Percentiles rank a stretch among this genome's conserved stretches.
Evolutionary conservation across 768 basidiomycete genomes (phyloP).

Genomic region (Termitomyces sp.): DNA sequence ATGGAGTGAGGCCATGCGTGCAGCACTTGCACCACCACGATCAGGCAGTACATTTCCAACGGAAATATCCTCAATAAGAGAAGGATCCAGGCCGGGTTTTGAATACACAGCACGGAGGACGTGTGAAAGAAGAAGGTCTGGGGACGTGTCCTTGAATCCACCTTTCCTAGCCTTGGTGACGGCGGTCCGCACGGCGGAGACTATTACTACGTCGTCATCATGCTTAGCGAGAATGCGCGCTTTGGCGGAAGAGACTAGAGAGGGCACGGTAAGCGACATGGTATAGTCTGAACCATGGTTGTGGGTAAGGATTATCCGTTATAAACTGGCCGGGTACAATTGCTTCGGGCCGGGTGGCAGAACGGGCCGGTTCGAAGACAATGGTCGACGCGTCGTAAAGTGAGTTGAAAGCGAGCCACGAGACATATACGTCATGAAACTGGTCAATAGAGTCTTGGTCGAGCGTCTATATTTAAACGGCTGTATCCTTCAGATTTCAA

Average conservation of each 20-base stretch:
- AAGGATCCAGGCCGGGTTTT: constrained; percentile 66
- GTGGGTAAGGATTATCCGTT: background rate
- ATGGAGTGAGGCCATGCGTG: constrained; percentile 83
- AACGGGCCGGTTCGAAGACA: background rate
- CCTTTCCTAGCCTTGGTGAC: constrained; percentile 89
- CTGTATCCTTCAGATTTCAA: background rate
- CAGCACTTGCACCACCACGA: constrained; percentile 74
- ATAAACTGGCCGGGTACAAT: background rate
- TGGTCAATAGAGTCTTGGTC: background rate
- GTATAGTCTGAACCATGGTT: background rate
- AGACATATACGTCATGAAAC: background rate
- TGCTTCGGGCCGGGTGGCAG: background rate
- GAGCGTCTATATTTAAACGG: background rate
- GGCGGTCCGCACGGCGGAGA: constrained; percentile 83
- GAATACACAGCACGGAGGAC: constrained; percentile 70
- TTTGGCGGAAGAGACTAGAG: constrained; percentile 34
- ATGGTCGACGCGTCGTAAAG: background rate
- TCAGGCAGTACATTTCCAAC: constrained; percentile 90
- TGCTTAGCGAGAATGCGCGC: constrained; percentile 62
- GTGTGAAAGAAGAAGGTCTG: constrained; percentile 75
- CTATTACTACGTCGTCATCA: constrained; percentile 88
- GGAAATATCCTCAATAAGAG: constrained; percentile 76
- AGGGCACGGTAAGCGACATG: constrained; percentile 2
- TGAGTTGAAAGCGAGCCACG: background rate
- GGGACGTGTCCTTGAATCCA: constrained; percentile 86